Evolutionary conservation across 2,329 filamentous ascomycete genomes (phyloP).

Genomic region (Pseudogymnoascus sp.): DNA sequence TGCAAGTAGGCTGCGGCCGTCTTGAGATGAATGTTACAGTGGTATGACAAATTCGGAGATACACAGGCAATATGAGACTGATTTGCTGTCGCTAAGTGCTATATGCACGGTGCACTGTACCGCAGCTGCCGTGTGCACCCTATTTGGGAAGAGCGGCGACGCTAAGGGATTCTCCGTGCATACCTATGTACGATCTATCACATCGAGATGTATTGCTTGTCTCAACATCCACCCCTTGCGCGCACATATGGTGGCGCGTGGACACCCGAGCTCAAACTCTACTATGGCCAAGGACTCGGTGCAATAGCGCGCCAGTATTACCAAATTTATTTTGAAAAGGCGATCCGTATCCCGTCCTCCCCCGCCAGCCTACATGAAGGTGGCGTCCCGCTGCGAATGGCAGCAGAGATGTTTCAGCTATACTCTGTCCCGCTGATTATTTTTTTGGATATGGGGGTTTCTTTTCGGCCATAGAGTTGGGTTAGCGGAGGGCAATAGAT

Average conservation of each 20-base stretch:
- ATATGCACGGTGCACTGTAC: neutral
- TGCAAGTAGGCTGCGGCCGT: neutral
- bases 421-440: neutral
- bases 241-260: neutral
- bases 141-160: neutral
- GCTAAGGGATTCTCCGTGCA: conserved; percentile 4
- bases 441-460: neutral
- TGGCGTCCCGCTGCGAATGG: neutral
- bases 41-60: neutral
- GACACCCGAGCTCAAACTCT: neutral
- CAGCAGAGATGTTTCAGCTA: neutral
- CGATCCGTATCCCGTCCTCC: neutral
- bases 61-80: neutral
- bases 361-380: neutral
- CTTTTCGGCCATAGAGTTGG: neutral
- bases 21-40: neutral
- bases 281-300: neutral
- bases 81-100: neutral
- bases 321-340: neutral
- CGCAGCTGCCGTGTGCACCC: neutral
- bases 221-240: neutral
- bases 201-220: conserved; percentile 8
- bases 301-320: neutral
- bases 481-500: neutral
- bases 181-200: neutral